A percentile compares a stretch with the other conserved stretches of the same genome.
These are phyloP conservation scores for Eucalyptus melliodora DNA, from an alignment of 345 rosid genomes.

Conservation along the genomic window DNA sequence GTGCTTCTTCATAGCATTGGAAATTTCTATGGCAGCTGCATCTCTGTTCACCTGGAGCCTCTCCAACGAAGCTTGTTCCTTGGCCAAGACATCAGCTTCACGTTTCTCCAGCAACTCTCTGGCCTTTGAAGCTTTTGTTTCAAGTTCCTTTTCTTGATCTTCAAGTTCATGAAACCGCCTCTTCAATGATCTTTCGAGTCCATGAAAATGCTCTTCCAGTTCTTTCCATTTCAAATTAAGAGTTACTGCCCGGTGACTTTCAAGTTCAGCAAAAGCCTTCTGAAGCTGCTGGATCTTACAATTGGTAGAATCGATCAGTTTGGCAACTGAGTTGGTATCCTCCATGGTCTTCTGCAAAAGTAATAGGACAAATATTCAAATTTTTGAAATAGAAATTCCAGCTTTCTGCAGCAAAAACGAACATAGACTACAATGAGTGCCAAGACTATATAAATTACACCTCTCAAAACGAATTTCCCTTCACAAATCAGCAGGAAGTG, in stretches of 20 bases:
- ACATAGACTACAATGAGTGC: neutral
- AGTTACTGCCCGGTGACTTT: slow-evolving; percentile 80
- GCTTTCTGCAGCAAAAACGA: neutral
- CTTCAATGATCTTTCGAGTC: slow-evolving; percentile 95
- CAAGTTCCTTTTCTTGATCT: slow-evolving; percentile 83
- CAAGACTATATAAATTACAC: neutral
- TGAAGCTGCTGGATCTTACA: slow-evolving; percentile 97
- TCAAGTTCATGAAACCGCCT: slow-evolving; percentile 96
- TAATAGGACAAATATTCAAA: neutral
- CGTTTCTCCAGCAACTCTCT: slow-evolving; percentile 58
- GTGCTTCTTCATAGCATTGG: slow-evolving; percentile 59
- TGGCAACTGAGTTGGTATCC: slow-evolving; percentile 53
- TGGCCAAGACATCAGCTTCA: slow-evolving; percentile 79
- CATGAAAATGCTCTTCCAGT: slow-evolving; percentile 95
- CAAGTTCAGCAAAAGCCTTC: slow-evolving; percentile 98
- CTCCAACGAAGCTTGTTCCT: slow-evolving; percentile 63
- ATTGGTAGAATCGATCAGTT: slow-evolving; percentile 70
- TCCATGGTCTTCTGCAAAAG: slow-evolving; percentile 39
- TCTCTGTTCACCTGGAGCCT: slow-evolving; percentile 92
- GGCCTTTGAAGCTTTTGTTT: slow-evolving; percentile 68
- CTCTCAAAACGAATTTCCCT: neutral
- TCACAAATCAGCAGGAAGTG: neutral
- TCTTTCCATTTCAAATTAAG: slow-evolving; percentile 95
- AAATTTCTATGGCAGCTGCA: slow-evolving; percentile 58
- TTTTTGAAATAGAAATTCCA: neutral